Base-by-base conservation (phyloP, 352 stramenopile genomes). In the Plasmopara viticola region DNA sequence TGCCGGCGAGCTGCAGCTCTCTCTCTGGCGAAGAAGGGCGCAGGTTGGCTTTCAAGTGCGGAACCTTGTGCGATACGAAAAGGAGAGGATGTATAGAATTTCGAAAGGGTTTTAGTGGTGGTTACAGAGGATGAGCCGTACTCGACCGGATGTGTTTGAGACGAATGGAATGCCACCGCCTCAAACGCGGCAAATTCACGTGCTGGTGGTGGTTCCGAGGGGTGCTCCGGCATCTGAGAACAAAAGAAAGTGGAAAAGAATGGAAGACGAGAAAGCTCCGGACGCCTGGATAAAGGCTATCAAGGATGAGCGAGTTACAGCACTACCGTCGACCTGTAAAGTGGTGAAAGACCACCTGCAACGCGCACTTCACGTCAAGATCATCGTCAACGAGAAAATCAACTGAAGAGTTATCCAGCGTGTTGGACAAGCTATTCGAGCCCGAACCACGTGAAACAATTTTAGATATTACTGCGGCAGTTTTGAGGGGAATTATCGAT, bases 201-300 rank as follows among this genome's bases (percentile, higher is more conserved):
- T 56, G 41, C 41, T 56, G 18, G n/a, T n/a, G n/a, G n/a, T n/a
- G n/a, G n/a, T n/a, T n/a, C n/a, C n/a, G n/a, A n/a, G n/a, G n/a
- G n/a, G 50, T 50, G 49, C 39, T 56, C 10, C 42, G 12, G 43
- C n/a, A 53, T 12, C 12, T 53, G 48, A 50, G 13, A 35, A 55
- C 20, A 48, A 56, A 10, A 59, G 31, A 12, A 35, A 35, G 31
- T 6, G 31, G 31, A 59, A 41, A 55, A 51, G 39, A 48, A 56
- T 48, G 45, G 17, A 53, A 43, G 43, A 48, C 34, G 7, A 52
- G 37, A 29, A 43, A 25, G 13, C 31, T 2, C 39, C 38, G 18
- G 56, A 64, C 34, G 33, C 30, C 9, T 64, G 56, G 50, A 58
- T 64, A 38, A 48, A 51, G 31, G 49, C 44, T 17, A 41, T 64